Base-by-base conservation (phyloP, 2,329 filamentous ascomycete species). In the Thelonectria olida region DNA sequence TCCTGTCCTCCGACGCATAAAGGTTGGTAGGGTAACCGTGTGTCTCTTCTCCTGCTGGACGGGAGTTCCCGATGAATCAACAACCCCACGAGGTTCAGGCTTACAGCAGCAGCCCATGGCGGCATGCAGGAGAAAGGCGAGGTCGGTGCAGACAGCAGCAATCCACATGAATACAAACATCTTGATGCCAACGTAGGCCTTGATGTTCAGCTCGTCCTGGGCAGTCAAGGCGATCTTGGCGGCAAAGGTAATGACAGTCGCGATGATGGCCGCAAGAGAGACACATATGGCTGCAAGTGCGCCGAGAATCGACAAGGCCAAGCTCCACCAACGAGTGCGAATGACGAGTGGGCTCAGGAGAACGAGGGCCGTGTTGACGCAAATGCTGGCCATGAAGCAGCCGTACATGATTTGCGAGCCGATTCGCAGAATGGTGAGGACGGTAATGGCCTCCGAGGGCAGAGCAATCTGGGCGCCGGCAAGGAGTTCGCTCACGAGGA, bases 161-260 rank as follows among this genome's bases (percentile, higher is more conserved):
- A 93, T 85, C 94, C 95, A 98, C 90, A 97, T 95, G 73, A 97
- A 96, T 0, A 81, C 90, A 71, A 97, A 86, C 91, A 97, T 94
- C 67, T 87, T 84, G 34, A 75, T 78, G 6, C 93, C 93, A 31
- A 97, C 80, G 3, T 84, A 78, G 3, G 90, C 91, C 9, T 79
- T 75, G 68, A 97, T 93, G 75, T 97, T 96, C 53, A 97, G 81
- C 59, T 92, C 88, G 2, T 85, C 84, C 71, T 91, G 88, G 5
- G 84, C 84, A 20, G 88, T 88, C 68, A 96, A 88, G 55, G 92
- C 92, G 61, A 92, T 88, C 66, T 88, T 86, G 80, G 96, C 93
- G 62, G 94, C 92, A 62, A 92, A 78, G 74, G 92, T 93, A 82
- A 97, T 93, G 72, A 90, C 90, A 0, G 93, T 97, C 9, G 90